These are phyloP conservation scores for Leccinum fibrillosum DNA, from an alignment of 768 basidiomycete genomes.

Conservation along the genomic window DNA sequence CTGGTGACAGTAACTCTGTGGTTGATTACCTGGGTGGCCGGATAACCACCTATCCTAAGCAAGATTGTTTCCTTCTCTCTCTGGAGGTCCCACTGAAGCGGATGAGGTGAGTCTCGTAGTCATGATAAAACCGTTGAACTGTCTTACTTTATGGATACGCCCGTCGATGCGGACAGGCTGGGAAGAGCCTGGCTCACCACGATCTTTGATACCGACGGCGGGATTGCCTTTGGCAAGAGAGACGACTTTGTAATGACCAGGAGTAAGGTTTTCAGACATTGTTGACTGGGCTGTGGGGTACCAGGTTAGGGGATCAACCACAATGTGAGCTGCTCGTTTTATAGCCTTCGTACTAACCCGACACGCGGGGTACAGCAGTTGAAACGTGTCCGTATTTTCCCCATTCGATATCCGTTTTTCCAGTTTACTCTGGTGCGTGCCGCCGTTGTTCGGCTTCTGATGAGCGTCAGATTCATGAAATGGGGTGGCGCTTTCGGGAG, in stretches of 20 bases:
- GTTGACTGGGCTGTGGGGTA: background rate
- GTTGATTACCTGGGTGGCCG: background rate
- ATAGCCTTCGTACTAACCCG: background rate
- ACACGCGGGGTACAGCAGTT: no score
- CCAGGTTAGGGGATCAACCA: background rate
- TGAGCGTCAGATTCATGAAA: background rate
- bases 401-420: no score
- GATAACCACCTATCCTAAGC: background rate
- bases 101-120: background rate
- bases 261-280: background rate
- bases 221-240: background rate
- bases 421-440: background rate
- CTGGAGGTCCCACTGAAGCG: background rate
- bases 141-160: background rate
- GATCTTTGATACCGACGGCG: background rate
- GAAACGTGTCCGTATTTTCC: no score
- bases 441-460: background rate
- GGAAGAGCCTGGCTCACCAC: no score
- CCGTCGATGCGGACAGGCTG: background rate
- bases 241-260: background rate
- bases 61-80: background rate
- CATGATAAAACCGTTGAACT: background rate
- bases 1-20: background rate
- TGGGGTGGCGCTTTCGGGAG: background rate
- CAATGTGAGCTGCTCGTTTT: background rate